A percentile compares a stretch with the other conserved stretches of the same genome.
Conservation (phyloP, 352 stramenopile genomes). For the Globisporangium sylvaticum region DNA sequence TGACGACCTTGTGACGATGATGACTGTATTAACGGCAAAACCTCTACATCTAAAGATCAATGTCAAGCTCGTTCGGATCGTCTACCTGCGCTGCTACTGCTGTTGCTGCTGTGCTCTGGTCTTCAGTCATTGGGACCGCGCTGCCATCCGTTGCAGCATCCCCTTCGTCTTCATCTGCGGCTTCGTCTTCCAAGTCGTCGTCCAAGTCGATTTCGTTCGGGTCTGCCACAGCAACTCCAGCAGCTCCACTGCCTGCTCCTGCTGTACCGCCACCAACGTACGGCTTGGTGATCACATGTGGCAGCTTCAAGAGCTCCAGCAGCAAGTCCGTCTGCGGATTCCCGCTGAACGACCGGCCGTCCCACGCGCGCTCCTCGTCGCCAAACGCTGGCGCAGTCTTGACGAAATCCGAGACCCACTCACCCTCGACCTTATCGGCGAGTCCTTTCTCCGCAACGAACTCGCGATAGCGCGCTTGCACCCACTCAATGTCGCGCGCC, state of each 20-base stretch:
- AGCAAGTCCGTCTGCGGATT: slow-evolving; percentile 96
- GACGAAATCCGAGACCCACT: slow-evolving; percentile 79
- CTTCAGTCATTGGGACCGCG: not conserved
- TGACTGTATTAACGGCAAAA: not conserved
- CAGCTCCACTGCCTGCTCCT: not conserved
- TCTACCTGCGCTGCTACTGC: not conserved
- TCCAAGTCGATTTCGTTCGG: slow-evolving; percentile 61
- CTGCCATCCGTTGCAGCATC: slow-evolving; percentile 7
- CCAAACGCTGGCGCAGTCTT: slow-evolving; percentile 67
- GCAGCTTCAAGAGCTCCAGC: slow-evolving; percentile 89
- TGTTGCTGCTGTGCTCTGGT: not conserved
- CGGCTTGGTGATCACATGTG: slow-evolving; percentile 93
- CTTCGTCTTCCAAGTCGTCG: slow-evolving; percentile 27
- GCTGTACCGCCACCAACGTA: slow-evolving; percentile 28
- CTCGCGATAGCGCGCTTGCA: slow-evolving; percentile 46
- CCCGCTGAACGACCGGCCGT: slow-evolving; percentile 33
- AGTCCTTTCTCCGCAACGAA: slow-evolving; percentile 54
- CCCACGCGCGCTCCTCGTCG: slow-evolving; percentile 29
- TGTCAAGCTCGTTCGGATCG: slow-evolving; percentile 33
- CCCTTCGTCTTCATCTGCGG: slow-evolving; percentile 15
- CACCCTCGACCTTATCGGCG: slow-evolving; percentile 34
- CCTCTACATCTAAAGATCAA: slow-evolving; percentile 20
- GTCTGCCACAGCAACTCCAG: slow-evolving; percentile 23
- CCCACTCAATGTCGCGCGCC: slow-evolving; percentile 70
- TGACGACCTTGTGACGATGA: not conserved